Evolutionary conservation across 306 rosid species (phyloP).

Genomic region (Canavalia gladiata): DNA sequence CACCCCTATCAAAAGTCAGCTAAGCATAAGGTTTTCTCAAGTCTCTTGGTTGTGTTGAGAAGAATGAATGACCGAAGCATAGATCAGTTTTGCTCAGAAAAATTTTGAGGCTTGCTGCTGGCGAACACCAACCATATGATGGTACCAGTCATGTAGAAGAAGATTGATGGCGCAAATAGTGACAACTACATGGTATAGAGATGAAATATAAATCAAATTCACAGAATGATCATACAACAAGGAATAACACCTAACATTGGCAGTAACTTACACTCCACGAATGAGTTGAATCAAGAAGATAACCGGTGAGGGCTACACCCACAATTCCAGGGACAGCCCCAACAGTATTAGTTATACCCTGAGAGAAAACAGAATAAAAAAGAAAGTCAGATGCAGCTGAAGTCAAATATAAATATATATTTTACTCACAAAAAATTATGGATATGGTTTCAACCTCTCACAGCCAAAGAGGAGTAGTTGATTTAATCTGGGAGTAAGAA

Average conservation of each 20-base stretch:
- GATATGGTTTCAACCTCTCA: not conserved
- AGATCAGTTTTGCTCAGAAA: constrained; percentile 66
- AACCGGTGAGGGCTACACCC: constrained; percentile 94
- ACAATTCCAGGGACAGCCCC: constrained; percentile 96
- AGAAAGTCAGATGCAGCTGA: constrained; percentile 21
- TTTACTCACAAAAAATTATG: not conserved
- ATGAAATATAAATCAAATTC: constrained; percentile 35
- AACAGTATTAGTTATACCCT: constrained; percentile 96
- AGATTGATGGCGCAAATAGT: constrained; percentile 89
- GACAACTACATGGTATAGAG: constrained; percentile 68
- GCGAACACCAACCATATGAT: constrained; percentile 86
- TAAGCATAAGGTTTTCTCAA: constrained; percentile 41
- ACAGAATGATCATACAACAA: constrained; percentile 3
- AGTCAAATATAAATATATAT: constrained; percentile 16
- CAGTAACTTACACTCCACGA: constrained; percentile 93
- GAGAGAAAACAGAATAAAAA: constrained; percentile 41
- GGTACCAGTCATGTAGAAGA: constrained; percentile 94
- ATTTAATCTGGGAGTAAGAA: not conserved
- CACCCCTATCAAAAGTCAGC: constrained; percentile 43
- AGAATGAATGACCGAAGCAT: constrained; percentile 35
- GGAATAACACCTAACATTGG: not conserved
- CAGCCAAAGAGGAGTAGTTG: not conserved
- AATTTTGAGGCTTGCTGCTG: constrained; percentile 93
- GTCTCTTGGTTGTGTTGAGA: constrained; percentile 48
- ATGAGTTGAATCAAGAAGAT: constrained; percentile 93